Conservation (phyloP, 2,329 filamentous ascomycete species). For the Purpureocillium takamizusanense region DNA sequence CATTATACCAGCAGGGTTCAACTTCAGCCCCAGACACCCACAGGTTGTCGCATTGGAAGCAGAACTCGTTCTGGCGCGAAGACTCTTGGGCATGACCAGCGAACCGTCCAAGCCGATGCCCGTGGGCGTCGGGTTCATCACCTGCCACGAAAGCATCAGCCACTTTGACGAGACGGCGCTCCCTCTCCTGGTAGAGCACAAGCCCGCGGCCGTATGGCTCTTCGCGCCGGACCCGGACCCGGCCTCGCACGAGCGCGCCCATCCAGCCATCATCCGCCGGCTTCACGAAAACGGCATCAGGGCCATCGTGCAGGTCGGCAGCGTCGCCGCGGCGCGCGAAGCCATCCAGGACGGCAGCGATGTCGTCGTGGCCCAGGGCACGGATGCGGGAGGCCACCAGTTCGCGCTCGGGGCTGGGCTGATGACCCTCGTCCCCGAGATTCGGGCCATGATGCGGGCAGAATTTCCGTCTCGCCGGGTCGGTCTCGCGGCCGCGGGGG, state of each 20-base stretch:
- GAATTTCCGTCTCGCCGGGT: background rate
- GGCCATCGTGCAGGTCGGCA: conserved; percentile 1
- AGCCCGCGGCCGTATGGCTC: conserved; percentile 3
- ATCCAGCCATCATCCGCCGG: background rate
- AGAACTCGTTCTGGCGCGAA: background rate
- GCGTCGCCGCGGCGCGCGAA: background rate
- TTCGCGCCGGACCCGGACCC: conserved; percentile 1
- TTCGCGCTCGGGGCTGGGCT: conserved; percentile 1
- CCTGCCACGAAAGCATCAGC: background rate
- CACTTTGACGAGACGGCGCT: background rate
- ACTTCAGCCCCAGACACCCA: background rate
- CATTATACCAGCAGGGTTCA: background rate
- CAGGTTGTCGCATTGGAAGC: background rate
- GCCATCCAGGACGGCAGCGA: background rate
- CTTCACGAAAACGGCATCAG: background rate
- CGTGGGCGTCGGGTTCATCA: conserved; percentile 2
- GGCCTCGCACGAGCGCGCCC: background rate
- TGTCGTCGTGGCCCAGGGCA: background rate
- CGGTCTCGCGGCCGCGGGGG: background rate
- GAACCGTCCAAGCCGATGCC: background rate
- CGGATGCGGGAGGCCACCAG: conserved; percentile 1
- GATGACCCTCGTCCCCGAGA: conserved; percentile 2
- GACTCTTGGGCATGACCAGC: background rate
- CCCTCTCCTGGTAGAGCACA: background rate
- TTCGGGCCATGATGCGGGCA: background rate